phyloP scores from a whole-genome alignment of 2,329 filamentous ascomycete species.

The Aspergillus bombycis region DNA sequence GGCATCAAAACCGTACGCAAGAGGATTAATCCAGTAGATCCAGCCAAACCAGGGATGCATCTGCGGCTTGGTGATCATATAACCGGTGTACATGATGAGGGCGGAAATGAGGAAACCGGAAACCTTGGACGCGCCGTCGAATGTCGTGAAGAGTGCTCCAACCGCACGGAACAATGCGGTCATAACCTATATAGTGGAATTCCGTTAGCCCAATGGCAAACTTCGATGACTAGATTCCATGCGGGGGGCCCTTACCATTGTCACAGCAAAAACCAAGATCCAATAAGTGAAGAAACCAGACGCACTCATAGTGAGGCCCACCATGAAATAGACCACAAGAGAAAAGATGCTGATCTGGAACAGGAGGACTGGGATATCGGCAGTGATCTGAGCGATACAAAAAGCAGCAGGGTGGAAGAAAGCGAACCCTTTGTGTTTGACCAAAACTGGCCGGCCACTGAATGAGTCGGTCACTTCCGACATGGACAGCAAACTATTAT shows the following conservation, averaged over 20 bases:
- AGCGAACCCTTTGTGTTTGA: conserved; percentile 63
- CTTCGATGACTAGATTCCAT: too few relatives aligned
- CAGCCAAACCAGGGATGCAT: conserved; percentile 60
- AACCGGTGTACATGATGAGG: conserved; percentile 46
- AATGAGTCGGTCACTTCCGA: conserved; percentile 69
- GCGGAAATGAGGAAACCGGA: conserved; percentile 44
- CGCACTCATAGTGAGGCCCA: conserved; percentile 56
- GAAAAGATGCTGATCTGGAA: conserved; percentile 64
- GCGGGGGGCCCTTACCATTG: conserved; percentile 39
- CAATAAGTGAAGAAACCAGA: conserved; percentile 65
- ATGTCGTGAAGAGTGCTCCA: conserved; percentile 59
- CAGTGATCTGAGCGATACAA: conserved; percentile 48
- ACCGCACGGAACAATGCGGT: conserved; percentile 62
- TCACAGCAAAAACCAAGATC: conserved; percentile 55
- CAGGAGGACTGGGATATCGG: conserved; percentile 59
- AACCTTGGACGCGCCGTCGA: conserved; percentile 62
- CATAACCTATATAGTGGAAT: conserved; percentile 47
- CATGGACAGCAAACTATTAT: conserved; percentile 65
- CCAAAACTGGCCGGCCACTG: conserved; percentile 60
- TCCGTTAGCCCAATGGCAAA: not conserved
- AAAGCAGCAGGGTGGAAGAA: conserved; percentile 58
- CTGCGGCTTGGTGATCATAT: conserved; percentile 49
- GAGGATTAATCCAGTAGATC: conserved; percentile 46
- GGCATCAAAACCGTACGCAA: conserved; percentile 44
- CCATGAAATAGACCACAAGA: conserved; percentile 67